phyloP scores from a whole-genome alignment of 805 yeast genomes.

The Cephaloascus fragrans region DNA sequence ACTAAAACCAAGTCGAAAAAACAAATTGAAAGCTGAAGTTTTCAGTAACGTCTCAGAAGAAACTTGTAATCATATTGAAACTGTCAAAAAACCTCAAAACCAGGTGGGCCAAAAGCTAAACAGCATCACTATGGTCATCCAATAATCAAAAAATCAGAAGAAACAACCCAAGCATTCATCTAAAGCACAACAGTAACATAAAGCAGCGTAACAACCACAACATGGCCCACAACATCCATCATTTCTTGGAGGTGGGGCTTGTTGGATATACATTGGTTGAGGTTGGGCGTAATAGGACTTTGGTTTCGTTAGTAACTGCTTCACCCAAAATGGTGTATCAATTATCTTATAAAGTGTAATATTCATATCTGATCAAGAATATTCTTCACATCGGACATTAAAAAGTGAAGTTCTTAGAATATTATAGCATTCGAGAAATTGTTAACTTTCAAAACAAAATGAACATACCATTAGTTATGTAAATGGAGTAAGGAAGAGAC shows the following conservation, averaged over 20 bases:
- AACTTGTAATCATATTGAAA: too few species aligned
- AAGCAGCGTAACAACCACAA: conserved; percentile 4
- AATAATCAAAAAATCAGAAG: background rate
- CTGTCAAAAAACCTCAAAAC: too few species aligned
- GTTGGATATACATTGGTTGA: conserved; percentile 17
- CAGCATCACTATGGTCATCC: too few species aligned
- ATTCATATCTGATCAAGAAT: too few species aligned
- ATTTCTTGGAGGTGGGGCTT: conserved; percentile 11
- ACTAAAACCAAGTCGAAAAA: too few species aligned
- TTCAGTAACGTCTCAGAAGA: too few species aligned
- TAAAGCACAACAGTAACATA: conserved; percentile 12
- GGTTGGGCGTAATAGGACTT: conserved; percentile 6
- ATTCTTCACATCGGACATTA: too few species aligned
- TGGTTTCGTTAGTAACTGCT: background rate
- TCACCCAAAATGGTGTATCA: background rate
- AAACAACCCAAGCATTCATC: conserved; percentile 14
- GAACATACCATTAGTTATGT: too few species aligned
- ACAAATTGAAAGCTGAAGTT: too few species aligned
- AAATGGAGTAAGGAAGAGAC: too few species aligned
- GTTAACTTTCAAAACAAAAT: background rate
- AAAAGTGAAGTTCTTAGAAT: too few species aligned
- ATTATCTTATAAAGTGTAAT: background rate
- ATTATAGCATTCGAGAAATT: background rate
- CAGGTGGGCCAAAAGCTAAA: too few species aligned
- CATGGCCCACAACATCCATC: conserved; percentile 15